These are phyloP conservation scores for Teratosphaeria gauchensis DNA, from an alignment of 2,329 filamentous ascomycete genomes.

Conservation along the genomic window DNA sequence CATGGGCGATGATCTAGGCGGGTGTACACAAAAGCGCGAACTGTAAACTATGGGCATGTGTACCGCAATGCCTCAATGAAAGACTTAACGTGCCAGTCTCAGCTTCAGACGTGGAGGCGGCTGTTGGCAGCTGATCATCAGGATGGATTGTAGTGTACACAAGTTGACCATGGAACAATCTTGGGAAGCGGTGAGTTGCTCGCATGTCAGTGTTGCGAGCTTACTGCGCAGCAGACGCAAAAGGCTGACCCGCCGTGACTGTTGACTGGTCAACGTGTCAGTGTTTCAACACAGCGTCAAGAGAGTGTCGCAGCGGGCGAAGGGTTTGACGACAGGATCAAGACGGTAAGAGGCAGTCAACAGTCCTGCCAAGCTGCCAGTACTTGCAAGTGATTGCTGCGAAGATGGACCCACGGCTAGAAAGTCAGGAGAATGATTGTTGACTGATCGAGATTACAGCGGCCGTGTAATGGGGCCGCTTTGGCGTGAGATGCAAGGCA, in stretches of 20 bases:
- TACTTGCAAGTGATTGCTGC: no score
- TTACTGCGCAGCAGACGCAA: no score
- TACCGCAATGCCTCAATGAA: constrained; percentile 1
- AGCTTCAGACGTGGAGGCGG: not conserved
- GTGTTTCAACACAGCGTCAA: not conserved
- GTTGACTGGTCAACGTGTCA: not conserved
- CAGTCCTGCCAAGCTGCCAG: no score
- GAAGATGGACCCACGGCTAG: no score
- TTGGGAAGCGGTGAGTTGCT: no score
- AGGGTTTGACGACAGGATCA: not conserved
- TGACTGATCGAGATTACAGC: no score
- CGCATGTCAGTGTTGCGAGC: no score
- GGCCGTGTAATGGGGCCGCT: no score
- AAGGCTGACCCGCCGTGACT: not conserved
- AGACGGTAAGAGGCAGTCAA: no score
- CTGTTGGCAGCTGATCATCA: not conserved
- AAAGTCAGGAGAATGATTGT: no score
- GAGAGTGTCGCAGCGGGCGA: not conserved
- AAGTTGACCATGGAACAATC: no score
- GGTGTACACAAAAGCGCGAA: constrained; percentile 1
- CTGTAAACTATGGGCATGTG: constrained; percentile 1
- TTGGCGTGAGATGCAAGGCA: no score
- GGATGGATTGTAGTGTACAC: not conserved
- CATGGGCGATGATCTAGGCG: not conserved
- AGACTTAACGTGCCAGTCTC: constrained; percentile 1